phyloP scores from a whole-genome alignment of 768 basidiomycete genomes.

The Pulveroboletus frians region DNA sequence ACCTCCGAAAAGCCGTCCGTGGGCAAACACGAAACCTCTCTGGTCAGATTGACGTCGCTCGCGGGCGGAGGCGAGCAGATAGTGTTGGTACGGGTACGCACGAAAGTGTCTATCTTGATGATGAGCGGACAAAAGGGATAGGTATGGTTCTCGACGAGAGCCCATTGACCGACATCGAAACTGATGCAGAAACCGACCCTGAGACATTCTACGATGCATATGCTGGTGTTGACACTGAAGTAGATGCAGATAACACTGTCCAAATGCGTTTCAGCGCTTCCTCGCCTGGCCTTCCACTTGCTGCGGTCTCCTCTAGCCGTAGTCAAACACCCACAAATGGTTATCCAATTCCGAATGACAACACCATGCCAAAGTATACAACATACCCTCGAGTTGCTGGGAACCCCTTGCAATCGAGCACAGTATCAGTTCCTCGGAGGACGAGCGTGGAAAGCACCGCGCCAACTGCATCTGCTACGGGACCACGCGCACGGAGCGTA shows the following conservation, averaged over 20 bases:
- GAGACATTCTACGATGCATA: conserved; percentile 42
- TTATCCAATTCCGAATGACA: conserved; percentile 32
- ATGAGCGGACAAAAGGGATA: conserved; percentile 42
- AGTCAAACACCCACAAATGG: conserved; percentile 42
- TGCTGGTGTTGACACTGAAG: conserved; percentile 12
- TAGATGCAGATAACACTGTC: conserved; percentile 17
- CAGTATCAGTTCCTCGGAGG: conserved; percentile 37
- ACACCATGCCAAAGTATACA: conserved; percentile 39
- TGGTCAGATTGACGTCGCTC: conserved; percentile 19
- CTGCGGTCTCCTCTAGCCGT: conserved; percentile 27
- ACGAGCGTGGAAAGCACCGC: conserved; percentile 39
- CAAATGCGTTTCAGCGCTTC: conserved; percentile 17
- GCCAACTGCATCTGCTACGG: conserved; percentile 32
- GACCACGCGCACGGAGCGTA: conserved; percentile 16
- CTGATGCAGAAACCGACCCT: conserved; percentile 36
- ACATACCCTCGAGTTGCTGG: conserved; percentile 38
- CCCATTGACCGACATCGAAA: conserved; percentile 71
- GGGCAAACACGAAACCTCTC: conserved; percentile 25
- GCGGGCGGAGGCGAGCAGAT: conserved; percentile 56
- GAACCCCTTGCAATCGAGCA: conserved; percentile 41
- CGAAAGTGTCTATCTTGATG: conserved; percentile 66
- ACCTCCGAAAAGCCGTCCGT: conserved; percentile 33
- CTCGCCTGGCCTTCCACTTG: conserved; percentile 15
- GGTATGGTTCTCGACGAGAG: conserved; percentile 68
- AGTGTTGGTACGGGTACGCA: conserved; percentile 54